A percentile compares a stretch with the other conserved stretches of the same genome.
Evolutionary conservation across 352 stramenopile genomes (phyloP).

Genomic region (Halophytophthora batemanensis): DNA sequence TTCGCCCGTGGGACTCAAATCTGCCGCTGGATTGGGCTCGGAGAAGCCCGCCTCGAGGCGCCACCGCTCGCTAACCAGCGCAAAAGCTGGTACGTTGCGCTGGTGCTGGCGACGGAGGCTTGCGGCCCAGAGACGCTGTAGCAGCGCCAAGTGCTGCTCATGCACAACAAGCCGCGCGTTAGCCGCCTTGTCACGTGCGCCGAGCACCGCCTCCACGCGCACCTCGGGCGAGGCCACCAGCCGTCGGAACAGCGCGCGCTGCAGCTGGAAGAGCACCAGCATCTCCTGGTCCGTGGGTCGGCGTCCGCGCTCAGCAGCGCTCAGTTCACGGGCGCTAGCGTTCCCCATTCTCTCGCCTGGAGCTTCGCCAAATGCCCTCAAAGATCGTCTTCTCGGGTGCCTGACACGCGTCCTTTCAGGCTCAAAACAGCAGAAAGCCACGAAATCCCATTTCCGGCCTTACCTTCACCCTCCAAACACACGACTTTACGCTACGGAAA

Average conservation of each 20-base stretch:
- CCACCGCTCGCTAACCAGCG: conserved; percentile 45
- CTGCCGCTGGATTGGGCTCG: conserved; percentile 43
- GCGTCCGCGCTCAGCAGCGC: conserved; percentile 36
- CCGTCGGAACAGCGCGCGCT: conserved; percentile 52
- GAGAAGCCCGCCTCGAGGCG: conserved; percentile 43
- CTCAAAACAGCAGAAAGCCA: not conserved
- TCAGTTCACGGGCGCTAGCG: conserved; percentile 23
- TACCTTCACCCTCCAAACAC: too few species aligned
- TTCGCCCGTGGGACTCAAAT: conserved; percentile 56
- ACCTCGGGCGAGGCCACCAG: conserved; percentile 68
- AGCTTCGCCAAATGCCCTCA: too few species aligned
- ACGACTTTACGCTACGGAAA: too few species aligned
- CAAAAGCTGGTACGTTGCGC: conserved; percentile 28
- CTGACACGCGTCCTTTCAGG: not conserved
- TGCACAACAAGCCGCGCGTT: not conserved
- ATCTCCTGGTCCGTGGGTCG: conserved; percentile 60
- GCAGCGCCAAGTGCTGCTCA: conserved; percentile 45
- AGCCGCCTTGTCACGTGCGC: not conserved
- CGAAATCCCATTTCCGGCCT: conserved; percentile 10
- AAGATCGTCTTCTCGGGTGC: too few species aligned
- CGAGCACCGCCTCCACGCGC: not conserved
- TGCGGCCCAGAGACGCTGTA: conserved; percentile 60
- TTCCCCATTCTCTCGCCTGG: conserved; percentile 40
- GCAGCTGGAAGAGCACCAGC: conserved; percentile 56
- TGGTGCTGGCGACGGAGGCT: conserved; percentile 37